These are phyloP conservation scores for Epichloe scottii DNA, from an alignment of 2,329 filamentous ascomycete species.

Conservation along the genomic window DNA sequence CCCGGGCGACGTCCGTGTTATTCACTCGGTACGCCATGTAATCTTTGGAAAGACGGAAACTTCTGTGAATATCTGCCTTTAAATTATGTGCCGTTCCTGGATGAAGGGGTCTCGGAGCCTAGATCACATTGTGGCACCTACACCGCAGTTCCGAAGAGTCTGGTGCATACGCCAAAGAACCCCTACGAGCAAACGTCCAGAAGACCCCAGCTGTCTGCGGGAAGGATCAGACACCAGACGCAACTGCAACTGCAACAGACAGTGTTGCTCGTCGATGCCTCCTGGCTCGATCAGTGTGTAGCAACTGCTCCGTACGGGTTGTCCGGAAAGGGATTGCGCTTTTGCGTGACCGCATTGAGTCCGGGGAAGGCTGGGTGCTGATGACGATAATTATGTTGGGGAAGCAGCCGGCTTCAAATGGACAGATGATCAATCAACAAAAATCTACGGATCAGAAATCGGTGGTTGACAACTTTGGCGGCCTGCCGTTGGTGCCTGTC, in stretches of 20 bases:
- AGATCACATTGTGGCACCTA: not conserved
- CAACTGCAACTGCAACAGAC: too few species aligned
- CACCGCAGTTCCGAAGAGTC: not conserved
- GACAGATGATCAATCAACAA: not conserved
- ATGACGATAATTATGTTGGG: not conserved
- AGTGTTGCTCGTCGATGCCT: too few species aligned
- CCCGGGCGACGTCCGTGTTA: too few species aligned
- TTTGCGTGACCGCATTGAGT: not conserved
- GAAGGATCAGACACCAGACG: too few species aligned
- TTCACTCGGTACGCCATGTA: too few species aligned
- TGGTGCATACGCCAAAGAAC: not conserved
- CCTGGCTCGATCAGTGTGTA: too few species aligned
- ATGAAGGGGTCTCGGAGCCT: not conserved
- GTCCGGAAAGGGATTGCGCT: not conserved
- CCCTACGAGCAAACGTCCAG: not conserved
- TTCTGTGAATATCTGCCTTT: too few species aligned
- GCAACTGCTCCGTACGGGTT: not conserved
- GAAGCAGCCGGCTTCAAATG: not conserved
- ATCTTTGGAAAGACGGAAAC: too few species aligned
- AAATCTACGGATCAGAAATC: not conserved
- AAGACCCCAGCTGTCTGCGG: not conserved
- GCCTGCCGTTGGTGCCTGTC: too few species aligned
- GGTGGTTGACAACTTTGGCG: too few species aligned
- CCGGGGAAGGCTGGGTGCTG: not conserved
- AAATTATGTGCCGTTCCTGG: too few species aligned